Conservation (phyloP, 805 yeast genomes). For the Brettanomyces anomalus region DNA sequence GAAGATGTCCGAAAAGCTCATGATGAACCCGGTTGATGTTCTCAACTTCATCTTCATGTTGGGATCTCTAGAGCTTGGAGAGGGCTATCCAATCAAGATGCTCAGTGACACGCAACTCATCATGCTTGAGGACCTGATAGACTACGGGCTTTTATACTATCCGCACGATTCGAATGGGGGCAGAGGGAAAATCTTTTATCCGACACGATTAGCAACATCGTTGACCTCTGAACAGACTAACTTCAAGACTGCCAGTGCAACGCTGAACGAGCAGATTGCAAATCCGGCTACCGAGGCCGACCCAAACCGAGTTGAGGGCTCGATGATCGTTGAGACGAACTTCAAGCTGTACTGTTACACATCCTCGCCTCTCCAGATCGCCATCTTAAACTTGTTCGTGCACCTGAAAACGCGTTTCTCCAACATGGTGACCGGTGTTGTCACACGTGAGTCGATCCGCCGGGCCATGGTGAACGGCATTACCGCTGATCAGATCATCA, state of each 20-base stretch:
- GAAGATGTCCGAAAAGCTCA: constrained; percentile 70
- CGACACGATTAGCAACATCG: constrained; percentile 84
- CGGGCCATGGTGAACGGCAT: constrained; percentile 81
- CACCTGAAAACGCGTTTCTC: constrained; percentile 77
- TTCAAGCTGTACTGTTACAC: constrained; percentile 90
- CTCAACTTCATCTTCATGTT: constrained; percentile 87
- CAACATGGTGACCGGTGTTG: constrained; percentile 88
- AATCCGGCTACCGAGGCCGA: constrained; percentile 15
- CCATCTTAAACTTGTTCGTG: constrained; percentile 81
- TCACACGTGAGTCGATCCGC: constrained; percentile 87
- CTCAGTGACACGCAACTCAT: constrained; percentile 72
- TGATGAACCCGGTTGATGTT: constrained; percentile 95
- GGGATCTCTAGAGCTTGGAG: constrained; percentile 87
- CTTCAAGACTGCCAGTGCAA: constrained; percentile 63
- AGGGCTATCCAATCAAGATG: constrained; percentile 65
- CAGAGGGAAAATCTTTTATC: constrained; percentile 54
- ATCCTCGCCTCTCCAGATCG: constrained; percentile 89
- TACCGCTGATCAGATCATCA: constrained; percentile 88
- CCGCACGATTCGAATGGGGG: constrained; percentile 30
- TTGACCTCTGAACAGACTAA: constrained; percentile 77
- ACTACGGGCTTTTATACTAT: constrained; percentile 78
- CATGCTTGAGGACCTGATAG: constrained; percentile 83
- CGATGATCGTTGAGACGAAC: constrained; percentile 86
- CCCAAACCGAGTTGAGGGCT: constrained; percentile 35
- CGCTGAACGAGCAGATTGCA: constrained; percentile 56